Evolutionary conservation across 2,329 filamentous ascomycete genomes (phyloP).

Genomic region (Xylariaceae sp.): DNA sequence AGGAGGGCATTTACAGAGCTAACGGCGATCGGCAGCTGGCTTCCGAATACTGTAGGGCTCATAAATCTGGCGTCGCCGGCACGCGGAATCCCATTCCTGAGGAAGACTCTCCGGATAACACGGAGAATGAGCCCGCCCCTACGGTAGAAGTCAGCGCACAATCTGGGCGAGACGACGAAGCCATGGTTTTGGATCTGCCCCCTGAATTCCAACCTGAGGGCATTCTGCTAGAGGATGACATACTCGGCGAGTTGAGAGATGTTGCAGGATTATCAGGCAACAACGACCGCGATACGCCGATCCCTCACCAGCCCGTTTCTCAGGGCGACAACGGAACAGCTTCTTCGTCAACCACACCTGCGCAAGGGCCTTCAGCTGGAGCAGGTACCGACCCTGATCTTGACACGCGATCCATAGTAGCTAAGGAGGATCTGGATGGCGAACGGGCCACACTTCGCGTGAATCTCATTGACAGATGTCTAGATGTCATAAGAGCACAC

Average conservation of each 20-base stretch:
- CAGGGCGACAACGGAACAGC: slow-evolving; percentile 31
- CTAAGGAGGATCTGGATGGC: slow-evolving; percentile 78
- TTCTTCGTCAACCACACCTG: slow-evolving; percentile 29
- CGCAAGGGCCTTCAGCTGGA: slow-evolving; percentile 22
- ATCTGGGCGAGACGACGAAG: slow-evolving; percentile 25
- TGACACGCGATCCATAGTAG: slow-evolving; percentile 45
- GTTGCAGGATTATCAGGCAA: slow-evolving; percentile 17
- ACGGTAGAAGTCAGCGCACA: slow-evolving; percentile 35
- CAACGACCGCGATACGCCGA: slow-evolving; percentile 26
- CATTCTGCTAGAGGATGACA: slow-evolving; percentile 31
- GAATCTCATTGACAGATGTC: slow-evolving; percentile 82
- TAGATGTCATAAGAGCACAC: slow-evolving; percentile 88
- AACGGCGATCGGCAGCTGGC: slow-evolving; percentile 66
- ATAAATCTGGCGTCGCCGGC: slow-evolving; percentile 59
- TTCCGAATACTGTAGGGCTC: slow-evolving; percentile 74
- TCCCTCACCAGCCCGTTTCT: slow-evolving; percentile 24
- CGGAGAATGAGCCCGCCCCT: slow-evolving; percentile 40
- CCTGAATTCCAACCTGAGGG: slow-evolving; percentile 23
- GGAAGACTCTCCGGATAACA: slow-evolving; percentile 47
- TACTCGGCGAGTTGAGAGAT: slow-evolving; percentile 26
- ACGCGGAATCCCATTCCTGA: slow-evolving; percentile 68
- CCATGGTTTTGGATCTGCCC: slow-evolving; percentile 34
- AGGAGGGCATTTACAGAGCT: slow-evolving; percentile 82
- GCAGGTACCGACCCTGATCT: slow-evolving; percentile 24
- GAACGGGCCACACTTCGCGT: slow-evolving; percentile 72